Conservation (phyloP, 345 rosid species). For the Sapria himalayana region DNA sequence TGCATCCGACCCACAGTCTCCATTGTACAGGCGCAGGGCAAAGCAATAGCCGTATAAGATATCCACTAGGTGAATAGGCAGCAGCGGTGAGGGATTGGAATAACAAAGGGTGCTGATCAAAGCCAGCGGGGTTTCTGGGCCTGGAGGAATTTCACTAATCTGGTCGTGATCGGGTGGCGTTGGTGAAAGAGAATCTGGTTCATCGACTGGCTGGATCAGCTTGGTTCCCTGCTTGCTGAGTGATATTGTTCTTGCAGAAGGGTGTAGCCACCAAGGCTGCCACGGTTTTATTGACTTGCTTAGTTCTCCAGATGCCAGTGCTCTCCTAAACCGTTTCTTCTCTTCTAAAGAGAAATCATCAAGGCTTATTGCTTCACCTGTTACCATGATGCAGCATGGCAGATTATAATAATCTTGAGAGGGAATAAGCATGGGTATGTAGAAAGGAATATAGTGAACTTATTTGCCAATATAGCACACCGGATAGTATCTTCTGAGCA, state of each 20-base stretch:
- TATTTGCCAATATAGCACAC: too few species aligned
- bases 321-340: conserved; percentile 62
- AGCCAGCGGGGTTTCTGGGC: conserved; percentile 42
- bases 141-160: conserved; percentile 37
- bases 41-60: conserved; percentile 59
- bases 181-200: conserved; percentile 11
- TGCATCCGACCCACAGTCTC: conserved; percentile 67
- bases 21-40: conserved; percentile 63
- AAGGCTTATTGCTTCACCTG: conserved; percentile 24
- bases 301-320: conserved; percentile 72
- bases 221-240: conserved; percentile 42
- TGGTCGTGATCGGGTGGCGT: conserved; percentile 8
- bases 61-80: conserved; percentile 57
- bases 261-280: conserved; percentile 93
- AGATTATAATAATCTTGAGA: too few species aligned
- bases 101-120: conserved; percentile 38
- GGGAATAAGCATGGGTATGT: too few species aligned
- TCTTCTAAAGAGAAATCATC: conserved; percentile 58
- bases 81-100: conserved; percentile 45
- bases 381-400: too few species aligned
- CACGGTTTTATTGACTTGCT: conserved; percentile 78
- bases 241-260: conserved; percentile 37
- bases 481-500: conserved; percentile 39
- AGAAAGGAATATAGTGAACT: conserved; percentile 1
- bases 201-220: conserved; percentile 30